Evolutionary conservation across 73 alveolate genomes (phyloP).

Genomic region (Paramecium primaurelia): DNA sequence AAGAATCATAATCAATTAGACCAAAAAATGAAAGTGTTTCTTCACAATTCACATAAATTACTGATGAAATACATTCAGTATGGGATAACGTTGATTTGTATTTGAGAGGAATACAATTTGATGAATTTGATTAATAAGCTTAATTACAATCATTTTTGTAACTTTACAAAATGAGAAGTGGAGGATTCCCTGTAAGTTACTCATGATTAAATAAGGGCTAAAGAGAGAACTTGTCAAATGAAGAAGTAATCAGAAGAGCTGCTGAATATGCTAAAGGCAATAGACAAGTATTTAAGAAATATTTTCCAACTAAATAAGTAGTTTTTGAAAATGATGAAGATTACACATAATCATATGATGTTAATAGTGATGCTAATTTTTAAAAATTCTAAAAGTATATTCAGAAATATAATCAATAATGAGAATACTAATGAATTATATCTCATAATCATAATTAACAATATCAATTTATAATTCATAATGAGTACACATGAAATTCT

Average conservation of each 20-base stretch:
- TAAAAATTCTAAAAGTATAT: neutral
- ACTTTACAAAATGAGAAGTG: constrained; percentile 41
- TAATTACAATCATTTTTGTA: neutral
- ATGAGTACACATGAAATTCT: neutral
- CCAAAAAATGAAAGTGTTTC: neutral
- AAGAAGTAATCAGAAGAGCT: constrained; percentile 13
- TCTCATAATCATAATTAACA: neutral
- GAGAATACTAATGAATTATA: constrained; percentile 43
- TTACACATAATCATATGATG: neutral
- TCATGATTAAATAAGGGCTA: constrained; percentile 19
- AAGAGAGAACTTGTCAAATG: constrained; percentile 47
- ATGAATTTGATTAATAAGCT: neutral
- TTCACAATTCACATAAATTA: neutral
- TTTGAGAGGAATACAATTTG: constrained; percentile 14
- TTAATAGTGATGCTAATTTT: neutral
- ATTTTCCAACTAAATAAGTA: constrained; percentile 31
- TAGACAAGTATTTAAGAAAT: neutral
- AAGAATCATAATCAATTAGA: neutral
- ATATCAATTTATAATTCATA: neutral
- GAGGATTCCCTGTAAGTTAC: constrained; percentile 33
- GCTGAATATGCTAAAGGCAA: constrained; percentile 19
- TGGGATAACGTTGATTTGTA: constrained; percentile 43
- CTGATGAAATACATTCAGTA: constrained; percentile 9
- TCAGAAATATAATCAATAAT: neutral
- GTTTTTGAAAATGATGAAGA: constrained; percentile 13